Base-by-base conservation (phyloP, 202 grass and related monocot species). In the Dendrocalamus latiflorus region DNA sequence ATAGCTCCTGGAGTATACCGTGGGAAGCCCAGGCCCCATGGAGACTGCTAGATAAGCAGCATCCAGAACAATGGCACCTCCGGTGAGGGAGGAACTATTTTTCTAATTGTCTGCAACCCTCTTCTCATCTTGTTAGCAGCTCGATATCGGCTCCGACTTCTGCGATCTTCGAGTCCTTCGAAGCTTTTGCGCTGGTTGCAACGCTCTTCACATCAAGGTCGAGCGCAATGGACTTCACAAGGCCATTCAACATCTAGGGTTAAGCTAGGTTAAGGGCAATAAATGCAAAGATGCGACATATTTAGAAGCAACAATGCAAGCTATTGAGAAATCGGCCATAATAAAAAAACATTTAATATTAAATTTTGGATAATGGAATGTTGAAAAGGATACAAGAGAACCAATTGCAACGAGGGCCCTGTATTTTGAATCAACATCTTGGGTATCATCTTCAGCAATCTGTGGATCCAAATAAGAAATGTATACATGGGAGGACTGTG, bases 361-460 rank as follows among this genome's bases (percentile, higher is more conserved):
- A 70, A 75, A 70, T 4, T 6, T 21, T 1, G 24, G 18, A 39
- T 56, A 38, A 73, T 82, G 75, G 18, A 82, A 84, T 45, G 59
- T 66, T 75, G 41, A 80, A 68, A 90, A 96, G 97, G 93, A 99
- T 99, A 99, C 93, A 6, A 99, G 97, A 64, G 93, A 92, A 59
- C 93, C 97, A 63, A 94, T 78, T 41, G 89, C 88, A 66, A 99
- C 91, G 12, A 96, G 97, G 42, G 87, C 93, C 48, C 93, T 86
- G 15, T 95, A 99, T 71, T 88, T 96, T 13, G 83, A 90, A 89
- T 96, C 97, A 6, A 73, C 76, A 83, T 96, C 97, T 91, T 96
- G 86, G 45, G 75, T 70, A 25, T 81, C 91, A 44, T 96, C 97
- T 87, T 92, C 97, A 73, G 91, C 93, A 37, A 96, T 92, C 97